These are phyloP conservation scores for Pythium sp. DNA, from an alignment of 352 stramenopile species.

Conservation along the genomic window DNA sequence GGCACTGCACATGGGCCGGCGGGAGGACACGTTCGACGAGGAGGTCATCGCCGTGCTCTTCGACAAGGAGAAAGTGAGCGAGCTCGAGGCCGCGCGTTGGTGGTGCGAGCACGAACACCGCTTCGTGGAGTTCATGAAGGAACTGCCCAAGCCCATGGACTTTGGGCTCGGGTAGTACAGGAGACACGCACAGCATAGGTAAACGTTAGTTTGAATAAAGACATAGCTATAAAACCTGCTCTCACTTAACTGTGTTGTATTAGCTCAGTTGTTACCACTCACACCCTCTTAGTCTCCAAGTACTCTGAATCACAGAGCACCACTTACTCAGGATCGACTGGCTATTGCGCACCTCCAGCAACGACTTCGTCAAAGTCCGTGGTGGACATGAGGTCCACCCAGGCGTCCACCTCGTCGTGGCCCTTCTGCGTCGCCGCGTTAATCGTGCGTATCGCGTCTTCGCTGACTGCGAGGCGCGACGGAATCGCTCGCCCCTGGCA, in stretches of 20 bases:
- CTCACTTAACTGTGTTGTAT: too few relatives aligned
- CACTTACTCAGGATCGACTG: too few relatives aligned
- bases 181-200: neutral
- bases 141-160: constrained; percentile 13
- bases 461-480: constrained; percentile 26
- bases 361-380: constrained; percentile 10
- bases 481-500: constrained; percentile 30
- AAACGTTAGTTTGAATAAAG: neutral
- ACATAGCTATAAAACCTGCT: too few relatives aligned
- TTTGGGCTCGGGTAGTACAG: constrained; percentile 5
- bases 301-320: too few relatives aligned
- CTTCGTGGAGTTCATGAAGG: constrained; percentile 33
- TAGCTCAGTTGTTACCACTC: too few relatives aligned
- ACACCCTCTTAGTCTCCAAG: too few relatives aligned
- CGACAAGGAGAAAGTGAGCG: constrained; percentile 81
- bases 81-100: constrained; percentile 67
- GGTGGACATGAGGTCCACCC: constrained; percentile 10
- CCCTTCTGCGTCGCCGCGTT: neutral
- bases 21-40: constrained; percentile 77
- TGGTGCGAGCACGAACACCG: constrained; percentile 71
- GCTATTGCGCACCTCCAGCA: neutral
- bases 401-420: constrained; percentile 6
- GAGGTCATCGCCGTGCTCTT: constrained; percentile 82
- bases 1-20: constrained; percentile 66
- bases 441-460: constrained; percentile 18